These are phyloP conservation scores for Stramenopiles sp. DNA, from an alignment of 352 stramenopile genomes.

Conservation along the genomic window DNA sequence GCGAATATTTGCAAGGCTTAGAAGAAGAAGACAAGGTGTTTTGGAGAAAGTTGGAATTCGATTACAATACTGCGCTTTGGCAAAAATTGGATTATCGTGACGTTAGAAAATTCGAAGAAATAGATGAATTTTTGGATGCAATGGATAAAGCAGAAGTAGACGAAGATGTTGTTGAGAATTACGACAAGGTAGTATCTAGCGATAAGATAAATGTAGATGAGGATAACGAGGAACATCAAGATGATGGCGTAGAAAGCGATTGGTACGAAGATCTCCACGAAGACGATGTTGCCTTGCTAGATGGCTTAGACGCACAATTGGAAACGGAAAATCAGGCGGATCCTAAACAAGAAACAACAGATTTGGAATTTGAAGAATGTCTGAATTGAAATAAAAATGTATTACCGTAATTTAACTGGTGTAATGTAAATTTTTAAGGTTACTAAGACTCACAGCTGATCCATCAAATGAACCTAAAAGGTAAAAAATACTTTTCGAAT, in stretches of 20 bases:
- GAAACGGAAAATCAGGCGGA: constrained; percentile 11
- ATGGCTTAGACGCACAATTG: not conserved
- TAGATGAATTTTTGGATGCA: not conserved
- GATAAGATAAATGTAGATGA: not conserved
- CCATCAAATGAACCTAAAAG: too few relatives aligned
- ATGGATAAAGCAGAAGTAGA: not conserved
- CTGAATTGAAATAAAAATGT: constrained; percentile 23
- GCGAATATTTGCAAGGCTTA: not conserved
- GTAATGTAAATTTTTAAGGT: too few relatives aligned
- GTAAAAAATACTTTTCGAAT: too few relatives aligned
- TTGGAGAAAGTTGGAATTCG: not conserved
- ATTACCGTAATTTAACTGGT: constrained; percentile 23
- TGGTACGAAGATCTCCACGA: constrained; percentile 5
- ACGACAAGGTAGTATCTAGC: not conserved
- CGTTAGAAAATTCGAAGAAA: not conserved
- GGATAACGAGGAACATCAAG: constrained; percentile 9
- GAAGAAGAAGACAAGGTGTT: not conserved
- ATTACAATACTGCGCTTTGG: not conserved
- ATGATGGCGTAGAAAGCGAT: constrained; percentile 2
- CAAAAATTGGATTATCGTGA: not conserved
- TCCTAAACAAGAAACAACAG: constrained; percentile 7
- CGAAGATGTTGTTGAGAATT: not conserved
- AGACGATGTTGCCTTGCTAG: not conserved
- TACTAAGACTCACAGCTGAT: too few relatives aligned
- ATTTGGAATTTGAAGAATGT: constrained; percentile 28